A percentile compares a stretch with the other conserved stretches of the same genome.
Evolutionary conservation across 2,329 filamentous ascomycete genomes (phyloP).

Genomic region (Bipolaris bicolor): DNA sequence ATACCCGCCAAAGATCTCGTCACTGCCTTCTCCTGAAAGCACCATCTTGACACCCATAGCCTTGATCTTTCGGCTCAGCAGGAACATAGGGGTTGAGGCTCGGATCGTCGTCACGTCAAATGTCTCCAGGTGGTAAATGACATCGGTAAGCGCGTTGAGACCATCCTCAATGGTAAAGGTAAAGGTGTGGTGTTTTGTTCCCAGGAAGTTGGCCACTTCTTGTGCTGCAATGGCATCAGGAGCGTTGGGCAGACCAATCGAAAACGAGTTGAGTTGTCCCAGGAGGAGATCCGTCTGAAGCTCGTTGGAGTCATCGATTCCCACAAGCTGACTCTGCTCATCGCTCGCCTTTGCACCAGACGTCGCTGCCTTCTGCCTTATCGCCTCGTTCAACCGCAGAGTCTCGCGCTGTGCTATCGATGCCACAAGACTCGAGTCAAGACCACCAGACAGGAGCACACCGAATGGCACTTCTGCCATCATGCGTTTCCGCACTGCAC

Average conservation of each 20-base stretch:
- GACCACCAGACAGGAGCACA: constrained; percentile 89
- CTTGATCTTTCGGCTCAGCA: constrained; percentile 98
- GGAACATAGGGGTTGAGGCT: constrained; percentile 97
- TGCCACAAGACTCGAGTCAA: constrained; percentile 94
- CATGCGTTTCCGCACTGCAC: constrained; percentile 90
- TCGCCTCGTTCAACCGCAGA: constrained; percentile 72
- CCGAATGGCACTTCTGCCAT: constrained; percentile 99
- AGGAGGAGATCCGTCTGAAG: constrained; percentile 89
- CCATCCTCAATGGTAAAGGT: constrained; percentile 98
- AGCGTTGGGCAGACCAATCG: constrained; percentile 90
- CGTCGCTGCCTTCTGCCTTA: constrained; percentile 52
- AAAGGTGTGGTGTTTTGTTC: constrained; percentile 97
- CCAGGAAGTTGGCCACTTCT: constrained; percentile 94
- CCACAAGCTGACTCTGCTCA: constrained; percentile 68
- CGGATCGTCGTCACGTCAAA: constrained; percentile 99
- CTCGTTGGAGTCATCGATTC: constrained; percentile 91
- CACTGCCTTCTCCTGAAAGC: constrained; percentile 91
- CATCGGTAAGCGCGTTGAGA: constrained; percentile 93
- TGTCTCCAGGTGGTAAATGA: constrained; percentile 97
- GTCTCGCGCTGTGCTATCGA: constrained; percentile 96
- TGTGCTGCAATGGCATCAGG: constrained; percentile 91
- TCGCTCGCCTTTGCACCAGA: constrained; percentile 31
- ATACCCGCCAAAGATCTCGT: constrained; percentile 98
- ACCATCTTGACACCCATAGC: constrained; percentile 99
- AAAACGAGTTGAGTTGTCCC: constrained; percentile 97